Percentiles rank a stretch among this genome's conserved stretches.
phyloP scores from a whole-genome alignment of 2,329 filamentous ascomycete genomes.

The Cladophialophora carrionii region DNA sequence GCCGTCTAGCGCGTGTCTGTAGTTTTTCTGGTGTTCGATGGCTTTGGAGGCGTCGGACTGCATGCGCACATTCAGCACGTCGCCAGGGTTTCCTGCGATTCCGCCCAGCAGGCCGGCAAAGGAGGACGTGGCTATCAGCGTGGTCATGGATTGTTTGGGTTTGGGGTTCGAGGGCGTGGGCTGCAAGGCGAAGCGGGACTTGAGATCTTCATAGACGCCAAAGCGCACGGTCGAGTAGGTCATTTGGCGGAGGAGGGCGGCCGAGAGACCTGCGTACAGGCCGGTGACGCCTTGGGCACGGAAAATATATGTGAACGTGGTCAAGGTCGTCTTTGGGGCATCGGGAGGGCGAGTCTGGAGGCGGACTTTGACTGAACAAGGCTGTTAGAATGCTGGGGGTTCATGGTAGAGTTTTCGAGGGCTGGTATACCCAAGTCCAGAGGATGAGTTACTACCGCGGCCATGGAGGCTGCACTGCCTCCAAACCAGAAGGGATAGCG shows the following conservation, averaged over 20 bases:
- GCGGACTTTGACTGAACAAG: slow-evolving; percentile 69
- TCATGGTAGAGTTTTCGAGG: neutral
- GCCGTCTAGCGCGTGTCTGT: slow-evolving; percentile 85
- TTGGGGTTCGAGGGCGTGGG: slow-evolving; percentile 47
- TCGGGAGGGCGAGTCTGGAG: slow-evolving; percentile 80
- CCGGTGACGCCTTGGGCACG: slow-evolving; percentile 74
- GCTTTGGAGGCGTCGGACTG: slow-evolving; percentile 87
- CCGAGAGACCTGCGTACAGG: slow-evolving; percentile 88
- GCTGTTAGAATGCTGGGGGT: slow-evolving; percentile 11
- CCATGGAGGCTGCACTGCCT: slow-evolving; percentile 89
- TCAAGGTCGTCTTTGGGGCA: slow-evolving; percentile 77
- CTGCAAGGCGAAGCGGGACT: slow-evolving; percentile 65
- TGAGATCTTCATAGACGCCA: slow-evolving; percentile 93
- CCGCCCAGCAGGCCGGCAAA: slow-evolving; percentile 86
- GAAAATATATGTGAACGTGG: slow-evolving; percentile 82
- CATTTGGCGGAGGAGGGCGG: slow-evolving; percentile 87
- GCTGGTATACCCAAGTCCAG: slow-evolving; percentile 75
- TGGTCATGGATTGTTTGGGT: slow-evolving; percentile 60
- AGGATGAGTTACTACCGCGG: slow-evolving; percentile 88
- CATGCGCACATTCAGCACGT: slow-evolving; percentile 98
- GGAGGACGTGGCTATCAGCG: slow-evolving; percentile 81
- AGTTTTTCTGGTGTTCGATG: slow-evolving; percentile 74
- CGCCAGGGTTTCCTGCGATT: slow-evolving; percentile 87
- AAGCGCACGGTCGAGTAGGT: slow-evolving; percentile 97
- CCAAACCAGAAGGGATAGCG: slow-evolving; percentile 94